Evolutionary conservation across 805 yeast species (phyloP).

Genomic region (Candida sakaeoensis): DNA sequence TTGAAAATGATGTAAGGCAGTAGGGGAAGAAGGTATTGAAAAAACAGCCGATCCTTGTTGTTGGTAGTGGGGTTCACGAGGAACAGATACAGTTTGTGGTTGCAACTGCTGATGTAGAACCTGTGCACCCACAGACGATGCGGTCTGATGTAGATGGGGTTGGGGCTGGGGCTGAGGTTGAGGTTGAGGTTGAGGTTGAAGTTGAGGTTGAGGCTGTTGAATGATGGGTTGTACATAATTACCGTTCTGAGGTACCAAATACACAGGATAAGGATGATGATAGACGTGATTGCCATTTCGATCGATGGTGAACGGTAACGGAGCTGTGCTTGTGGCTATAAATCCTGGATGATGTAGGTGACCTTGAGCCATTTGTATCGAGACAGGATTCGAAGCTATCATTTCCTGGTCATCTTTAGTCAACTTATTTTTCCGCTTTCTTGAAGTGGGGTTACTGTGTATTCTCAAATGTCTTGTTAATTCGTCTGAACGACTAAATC

Average conservation of each 20-base stretch:
- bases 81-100: neutral
- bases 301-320: slow-evolving; percentile 30
- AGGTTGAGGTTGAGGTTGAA: slow-evolving; percentile 11
- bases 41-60: slow-evolving; percentile 22
- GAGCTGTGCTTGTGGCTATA: slow-evolving; percentile 3
- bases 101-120: neutral
- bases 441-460: slow-evolving; percentile 57
- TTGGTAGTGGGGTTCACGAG: slow-evolving; percentile 10
- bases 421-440: slow-evolving; percentile 35
- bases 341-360: neutral
- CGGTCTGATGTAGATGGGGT: no score
- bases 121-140: no score
- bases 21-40: slow-evolving; percentile 30
- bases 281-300: slow-evolving; percentile 26
- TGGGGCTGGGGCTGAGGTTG: slow-evolving; percentile 11
- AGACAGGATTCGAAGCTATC: neutral
- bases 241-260: slow-evolving; percentile 29
- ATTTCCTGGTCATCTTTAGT: neutral
- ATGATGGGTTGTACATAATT: slow-evolving; percentile 14
- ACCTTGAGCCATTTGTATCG: slow-evolving; percentile 1
- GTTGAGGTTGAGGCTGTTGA: slow-evolving; percentile 11
- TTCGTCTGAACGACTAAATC: slow-evolving; percentile 80
- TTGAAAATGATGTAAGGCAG: slow-evolving; percentile 12
- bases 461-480: slow-evolving; percentile 81
- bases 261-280: slow-evolving; percentile 35